These are phyloP conservation scores for Fraxinus anomala DNA, from an alignment of 257 asterid genomes.

Conservation along the genomic window DNA sequence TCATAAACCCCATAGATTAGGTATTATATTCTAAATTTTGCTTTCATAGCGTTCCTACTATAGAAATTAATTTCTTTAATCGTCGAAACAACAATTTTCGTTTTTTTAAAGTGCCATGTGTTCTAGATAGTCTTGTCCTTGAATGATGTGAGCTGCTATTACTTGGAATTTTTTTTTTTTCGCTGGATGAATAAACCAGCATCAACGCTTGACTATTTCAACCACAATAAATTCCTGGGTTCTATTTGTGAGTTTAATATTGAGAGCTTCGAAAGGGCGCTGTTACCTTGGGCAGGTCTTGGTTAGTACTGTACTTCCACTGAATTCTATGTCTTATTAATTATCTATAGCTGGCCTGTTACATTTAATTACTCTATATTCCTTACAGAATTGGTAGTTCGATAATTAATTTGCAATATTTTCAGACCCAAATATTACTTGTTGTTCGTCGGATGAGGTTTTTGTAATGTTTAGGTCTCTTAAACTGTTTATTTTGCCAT, in stretches of 20 bases:
- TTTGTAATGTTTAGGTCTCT: constrained; percentile 27
- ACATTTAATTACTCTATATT: background rate
- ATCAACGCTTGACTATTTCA: background rate
- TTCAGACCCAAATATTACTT: background rate
- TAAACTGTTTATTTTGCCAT: constrained; percentile 36
- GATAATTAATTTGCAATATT: background rate
- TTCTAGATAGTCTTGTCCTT: background rate
- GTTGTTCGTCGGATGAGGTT: constrained; percentile 1
- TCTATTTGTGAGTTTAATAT: background rate
- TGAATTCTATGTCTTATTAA: background rate
- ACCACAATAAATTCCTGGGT: background rate
- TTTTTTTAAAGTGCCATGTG: background rate
- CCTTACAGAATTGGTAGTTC: background rate
- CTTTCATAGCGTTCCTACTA: no score
- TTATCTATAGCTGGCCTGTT: background rate
- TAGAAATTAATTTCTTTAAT: background rate
- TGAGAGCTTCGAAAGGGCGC: background rate
- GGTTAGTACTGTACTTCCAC: background rate
- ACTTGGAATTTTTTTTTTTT: background rate
- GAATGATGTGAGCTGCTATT: background rate
- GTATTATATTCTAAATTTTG: no score
- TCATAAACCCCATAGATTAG: background rate
- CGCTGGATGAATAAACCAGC: background rate
- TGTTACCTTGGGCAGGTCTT: background rate
- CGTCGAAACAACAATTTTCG: no score